Base-by-base conservation (phyloP, 1,284 basidiomycete species). In the Peniophora sp. region DNA sequence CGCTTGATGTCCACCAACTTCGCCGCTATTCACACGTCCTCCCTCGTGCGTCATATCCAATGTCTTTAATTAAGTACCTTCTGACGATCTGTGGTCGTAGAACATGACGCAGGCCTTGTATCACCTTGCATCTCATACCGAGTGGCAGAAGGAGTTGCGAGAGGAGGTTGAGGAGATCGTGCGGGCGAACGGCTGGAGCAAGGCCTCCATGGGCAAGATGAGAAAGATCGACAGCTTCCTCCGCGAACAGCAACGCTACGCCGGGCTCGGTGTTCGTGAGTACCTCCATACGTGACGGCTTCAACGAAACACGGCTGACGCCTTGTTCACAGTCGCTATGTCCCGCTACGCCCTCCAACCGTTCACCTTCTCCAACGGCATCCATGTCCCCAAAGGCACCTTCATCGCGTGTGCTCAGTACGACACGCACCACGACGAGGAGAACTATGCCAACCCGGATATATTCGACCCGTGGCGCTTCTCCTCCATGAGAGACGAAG, bases 1-100 rank as follows among this genome's bases (percentile, higher is more conserved):
- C 65, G 73, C 32, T 64, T 76, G 50, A 61, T 78, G 23, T 57
- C 68, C 34, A 55, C 75, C 24, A 75, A 76, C 58, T 71, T 76
- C 52, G 68, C 69, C 10, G 64, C 71, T 3, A 58, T 73, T 48
- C 71, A 73, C 47, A 73, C 65, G 2, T 63, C 69, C 3, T 62
- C 73, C 36, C 50, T 73, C 73, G 59, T 60, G 23, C 60, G 72
- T 42, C 60, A 61, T 2, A 66, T n/a, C n/a, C 68, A 17, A 65
- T 68, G 24, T 43, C 14, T 43, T 43, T 14, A n/a, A 43, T 20
- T 20, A 11, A 15, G 10, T 43, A 20, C 10, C 43, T 14, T 24
- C 24, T 20, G 22, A 27, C 18, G 37, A 27, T 34, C 18, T 41
- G 1, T 2, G 18, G 9, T 9, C 6, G 8, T 49, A 67, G 66